Percentiles rank a stretch among this genome's conserved stretches.
Evolutionary conservation across 2,329 filamentous ascomycete genomes (phyloP).

Genomic region (Ophiostoma piceae): DNA sequence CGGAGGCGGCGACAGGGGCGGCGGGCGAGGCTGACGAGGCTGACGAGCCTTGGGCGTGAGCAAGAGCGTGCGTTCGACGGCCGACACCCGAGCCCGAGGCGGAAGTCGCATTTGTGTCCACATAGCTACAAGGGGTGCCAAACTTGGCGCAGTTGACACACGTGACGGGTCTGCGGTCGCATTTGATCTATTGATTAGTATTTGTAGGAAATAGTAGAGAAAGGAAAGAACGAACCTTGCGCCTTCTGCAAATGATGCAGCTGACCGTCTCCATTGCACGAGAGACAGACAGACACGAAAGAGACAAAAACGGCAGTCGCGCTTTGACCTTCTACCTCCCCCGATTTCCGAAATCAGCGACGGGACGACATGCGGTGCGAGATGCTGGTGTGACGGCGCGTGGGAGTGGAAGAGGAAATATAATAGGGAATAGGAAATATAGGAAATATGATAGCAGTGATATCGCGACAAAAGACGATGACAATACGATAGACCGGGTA

Average conservation of each 20-base stretch:
- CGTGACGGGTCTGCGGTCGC: slow-evolving; percentile 19
- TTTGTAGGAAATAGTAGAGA: background rate
- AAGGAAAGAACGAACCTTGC: slow-evolving; percentile 19
- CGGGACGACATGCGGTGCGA: slow-evolving; percentile 18
- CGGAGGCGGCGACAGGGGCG: background rate
- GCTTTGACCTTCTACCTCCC: background rate
- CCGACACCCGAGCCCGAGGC: slow-evolving; percentile 19
- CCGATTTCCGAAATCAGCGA: background rate
- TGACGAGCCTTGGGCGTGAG: background rate
- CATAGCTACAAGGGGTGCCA: slow-evolving; percentile 21
- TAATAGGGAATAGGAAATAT: too few relatives aligned
- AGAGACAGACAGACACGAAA: background rate
- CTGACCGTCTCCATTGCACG: slow-evolving; percentile 30
- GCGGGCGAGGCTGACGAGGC: background rate
- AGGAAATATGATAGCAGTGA: background rate
- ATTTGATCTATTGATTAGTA: slow-evolving; percentile 20
- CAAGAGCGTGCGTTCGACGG: background rate
- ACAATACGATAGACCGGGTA: too few relatives aligned
- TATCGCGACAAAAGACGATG: background rate
- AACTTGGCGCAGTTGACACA: slow-evolving; percentile 24
- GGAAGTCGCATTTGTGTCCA: slow-evolving; percentile 20
- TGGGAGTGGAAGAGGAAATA: too few relatives aligned
- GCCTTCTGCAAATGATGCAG: slow-evolving; percentile 23
- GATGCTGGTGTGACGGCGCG: background rate
- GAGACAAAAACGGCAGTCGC: background rate